Percentiles rank a stretch among this genome's conserved stretches.
phyloP scores from a whole-genome alignment of 2,329 filamentous ascomycete genomes.

The Apiospora hydei region DNA sequence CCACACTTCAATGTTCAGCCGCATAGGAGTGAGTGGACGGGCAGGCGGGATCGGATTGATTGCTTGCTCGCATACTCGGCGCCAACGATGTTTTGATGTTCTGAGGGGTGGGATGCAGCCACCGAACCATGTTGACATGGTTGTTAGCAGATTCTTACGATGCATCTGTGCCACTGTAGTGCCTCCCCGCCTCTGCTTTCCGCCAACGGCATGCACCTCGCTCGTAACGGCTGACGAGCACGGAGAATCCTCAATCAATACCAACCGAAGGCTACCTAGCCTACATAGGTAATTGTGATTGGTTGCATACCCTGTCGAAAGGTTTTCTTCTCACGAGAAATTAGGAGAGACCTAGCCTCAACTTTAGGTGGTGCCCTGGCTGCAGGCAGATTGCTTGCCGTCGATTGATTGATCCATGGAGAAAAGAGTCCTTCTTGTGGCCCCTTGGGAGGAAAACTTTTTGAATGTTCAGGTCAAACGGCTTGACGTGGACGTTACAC shows the following conservation, averaged over 20 bases:
- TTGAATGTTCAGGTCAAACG: neutral
- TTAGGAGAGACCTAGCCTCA: neutral
- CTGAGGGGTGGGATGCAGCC: neutral
- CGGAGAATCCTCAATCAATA: neutral
- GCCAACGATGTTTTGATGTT: slow-evolving; percentile 8
- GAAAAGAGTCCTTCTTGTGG: neutral
- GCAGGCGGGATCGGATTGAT: slow-evolving; percentile 3
- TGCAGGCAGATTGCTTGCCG: neutral
- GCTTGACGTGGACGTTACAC: neutral
- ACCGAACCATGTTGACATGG: slow-evolving; percentile 10
- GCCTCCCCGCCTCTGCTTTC: neutral
- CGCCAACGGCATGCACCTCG: neutral
- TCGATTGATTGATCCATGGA: neutral
- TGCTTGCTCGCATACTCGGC: slow-evolving; percentile 15
- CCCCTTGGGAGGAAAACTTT: neutral
- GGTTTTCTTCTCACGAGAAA: neutral
- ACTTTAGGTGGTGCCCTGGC: neutral
- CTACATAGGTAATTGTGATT: too few species aligned
- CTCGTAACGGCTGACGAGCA: neutral
- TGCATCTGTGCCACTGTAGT: neutral
- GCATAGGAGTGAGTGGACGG: slow-evolving; percentile 2
- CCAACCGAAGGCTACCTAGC: neutral
- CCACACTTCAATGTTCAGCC: neutral
- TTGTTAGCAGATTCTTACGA: neutral
- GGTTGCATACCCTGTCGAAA: neutral